Evolutionary conservation across 2,329 filamentous ascomycete species (phyloP).

Genomic region (Pochonia chlamydosporia): DNA sequence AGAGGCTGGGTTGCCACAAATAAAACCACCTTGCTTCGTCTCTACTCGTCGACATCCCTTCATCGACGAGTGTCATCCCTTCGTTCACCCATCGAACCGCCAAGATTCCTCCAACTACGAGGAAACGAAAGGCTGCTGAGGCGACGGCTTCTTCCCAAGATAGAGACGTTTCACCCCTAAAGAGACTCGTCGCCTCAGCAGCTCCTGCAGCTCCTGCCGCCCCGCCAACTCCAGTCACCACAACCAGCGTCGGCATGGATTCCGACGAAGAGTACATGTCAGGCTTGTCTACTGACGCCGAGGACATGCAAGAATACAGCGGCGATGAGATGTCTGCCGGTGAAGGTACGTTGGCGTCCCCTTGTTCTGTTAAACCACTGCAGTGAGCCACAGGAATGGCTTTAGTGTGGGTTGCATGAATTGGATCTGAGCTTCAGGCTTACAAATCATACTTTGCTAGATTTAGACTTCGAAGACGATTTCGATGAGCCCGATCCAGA

Average conservation of each 20-base stretch:
- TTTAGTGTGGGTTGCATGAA: too few species aligned
- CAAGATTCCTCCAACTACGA: constrained; percentile 55
- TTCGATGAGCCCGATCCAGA: constrained; percentile 53
- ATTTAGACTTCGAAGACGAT: constrained; percentile 49
- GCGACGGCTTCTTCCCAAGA: constrained; percentile 48
- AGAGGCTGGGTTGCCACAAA: background rate
- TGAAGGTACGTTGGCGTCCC: constrained; percentile 35
- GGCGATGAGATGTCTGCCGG: constrained; percentile 60
- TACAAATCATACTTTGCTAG: background rate
- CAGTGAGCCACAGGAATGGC: too few species aligned
- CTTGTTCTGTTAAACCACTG: too few species aligned
- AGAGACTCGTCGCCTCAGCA: constrained; percentile 53
- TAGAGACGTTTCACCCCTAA: constrained; percentile 39
- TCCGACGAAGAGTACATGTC: constrained; percentile 95
- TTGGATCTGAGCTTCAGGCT: too few species aligned
- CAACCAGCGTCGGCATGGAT: constrained; percentile 66
- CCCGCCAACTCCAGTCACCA: constrained; percentile 53
- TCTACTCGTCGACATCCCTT: background rate
- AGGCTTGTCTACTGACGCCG: constrained; percentile 67
- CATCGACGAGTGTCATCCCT: background rate
- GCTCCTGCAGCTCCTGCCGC: constrained; percentile 33
- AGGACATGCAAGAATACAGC: constrained; percentile 70
- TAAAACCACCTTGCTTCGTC: background rate
- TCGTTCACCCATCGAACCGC: constrained; percentile 18
- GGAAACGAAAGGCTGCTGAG: constrained; percentile 62